A percentile compares a stretch with the other conserved stretches of the same genome.
Evolutionary conservation across 805 yeast genomes (phyloP).

Genomic region (Metahyphopichia silvanorum): DNA sequence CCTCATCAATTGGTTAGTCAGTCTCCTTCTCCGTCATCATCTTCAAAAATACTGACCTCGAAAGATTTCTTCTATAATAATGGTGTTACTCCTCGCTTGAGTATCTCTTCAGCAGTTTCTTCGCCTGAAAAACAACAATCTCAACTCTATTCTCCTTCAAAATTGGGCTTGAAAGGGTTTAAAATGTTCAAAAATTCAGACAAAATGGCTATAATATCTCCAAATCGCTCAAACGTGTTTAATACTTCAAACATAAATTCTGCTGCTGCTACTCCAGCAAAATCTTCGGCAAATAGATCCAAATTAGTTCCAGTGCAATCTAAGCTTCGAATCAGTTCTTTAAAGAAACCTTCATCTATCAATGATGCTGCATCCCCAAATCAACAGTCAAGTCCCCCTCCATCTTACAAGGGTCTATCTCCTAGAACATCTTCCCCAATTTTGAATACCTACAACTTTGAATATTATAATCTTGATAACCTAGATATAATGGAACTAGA

Average conservation of each 20-base stretch:
- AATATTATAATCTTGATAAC: constrained; percentile 25
- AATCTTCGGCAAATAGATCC: neutral
- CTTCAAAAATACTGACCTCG: neutral
- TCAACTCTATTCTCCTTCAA: constrained; percentile 24
- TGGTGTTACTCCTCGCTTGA: constrained; percentile 1
- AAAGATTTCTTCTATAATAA: neutral
- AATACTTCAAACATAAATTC: neutral
- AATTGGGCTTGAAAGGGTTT: constrained; percentile 25
- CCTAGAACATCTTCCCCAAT: constrained; percentile 1
- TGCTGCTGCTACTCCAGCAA: neutral
- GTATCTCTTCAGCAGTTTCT: neutral
- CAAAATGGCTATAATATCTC: constrained; percentile 31
- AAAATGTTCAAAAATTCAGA: constrained; percentile 34
- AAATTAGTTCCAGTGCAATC: constrained; percentile 4
- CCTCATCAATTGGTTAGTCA: constrained; percentile 44
- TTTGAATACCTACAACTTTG: constrained; percentile 8
- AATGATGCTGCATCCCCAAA: neutral
- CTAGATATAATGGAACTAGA: constrained; percentile 18
- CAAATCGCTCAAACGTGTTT: constrained; percentile 14
- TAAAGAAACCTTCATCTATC: neutral
- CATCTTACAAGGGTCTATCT: neutral
- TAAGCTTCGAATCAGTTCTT: constrained; percentile 11
- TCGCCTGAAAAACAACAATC: constrained; percentile 5
- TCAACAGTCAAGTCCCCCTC: neutral
- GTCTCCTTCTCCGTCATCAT: constrained; percentile 37